Base-by-base conservation (phyloP, 2,329 filamentous ascomycete species). In the Macrophomina tecta region DNA sequence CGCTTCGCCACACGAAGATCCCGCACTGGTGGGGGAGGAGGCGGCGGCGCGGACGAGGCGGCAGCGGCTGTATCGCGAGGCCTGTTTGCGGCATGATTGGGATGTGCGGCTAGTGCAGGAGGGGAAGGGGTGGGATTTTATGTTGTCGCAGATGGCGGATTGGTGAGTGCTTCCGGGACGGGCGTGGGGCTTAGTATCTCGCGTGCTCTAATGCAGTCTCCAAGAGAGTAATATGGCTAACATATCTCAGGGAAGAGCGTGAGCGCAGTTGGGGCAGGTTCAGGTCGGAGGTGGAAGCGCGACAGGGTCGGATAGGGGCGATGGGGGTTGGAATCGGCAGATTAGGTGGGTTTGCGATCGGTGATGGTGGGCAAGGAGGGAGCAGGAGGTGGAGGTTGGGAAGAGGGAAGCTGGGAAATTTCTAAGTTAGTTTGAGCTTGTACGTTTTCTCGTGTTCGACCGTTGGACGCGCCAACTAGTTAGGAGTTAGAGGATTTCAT, bases 21-120 rank as follows among this genome's bases (percentile, higher is more conserved):
- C 89, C 0, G 84, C 89, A 66, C 79, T 91, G 9, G 89, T 91
- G 1, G 89, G 89, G 40, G 88, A 90, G 77, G 83, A 83, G 61
- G 89, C 88, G 3, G 89, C 89, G 2, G 80, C 82, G 9, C 77
- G 82, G 69, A 87, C 88, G 7, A 81, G 86, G 51, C 77, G 79
- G n/a, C 85, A 86, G 72, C 82, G 89, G 68, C 75, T 79, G 6
- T 80, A 79, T 68, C 68, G 89, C 34, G 77, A 90, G 65, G 76
- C 85, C 51, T 79, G 82, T 67, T 46, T 73, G 60, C 56, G 67
- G 23, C 73, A 72, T 12, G 73, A 77, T 16, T 73, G 76, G 53
- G 70, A 72, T 14, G 64, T 72, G 14, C 65, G 72, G 46, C 68
- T 77, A 52, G 48, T n/a, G 30, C 55, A 60, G 28, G 79, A 81